phyloP scores from a whole-genome alignment of 345 rosid genomes.

The Rhizophora apiculata region DNA sequence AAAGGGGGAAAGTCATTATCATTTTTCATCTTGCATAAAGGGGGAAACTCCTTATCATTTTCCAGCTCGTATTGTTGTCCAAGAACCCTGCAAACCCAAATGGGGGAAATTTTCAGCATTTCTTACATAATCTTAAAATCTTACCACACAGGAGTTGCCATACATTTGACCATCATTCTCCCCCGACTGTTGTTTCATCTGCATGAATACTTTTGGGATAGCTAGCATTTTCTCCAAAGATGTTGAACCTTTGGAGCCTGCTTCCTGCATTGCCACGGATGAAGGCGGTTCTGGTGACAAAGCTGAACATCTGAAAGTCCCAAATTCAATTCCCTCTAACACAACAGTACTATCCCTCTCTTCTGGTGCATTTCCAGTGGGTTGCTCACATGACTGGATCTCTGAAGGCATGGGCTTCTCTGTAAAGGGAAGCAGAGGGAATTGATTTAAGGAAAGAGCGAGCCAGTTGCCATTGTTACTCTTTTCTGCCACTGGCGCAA shows the following conservation, averaged over 20 bases:
- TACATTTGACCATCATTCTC: slow-evolving; percentile 24
- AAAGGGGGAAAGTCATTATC: slow-evolving; percentile 26
- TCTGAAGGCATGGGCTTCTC: slow-evolving; percentile 23
- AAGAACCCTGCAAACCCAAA: slow-evolving; percentile 24
- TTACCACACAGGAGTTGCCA: slow-evolving; percentile 10
- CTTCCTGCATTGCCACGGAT: slow-evolving; percentile 12
- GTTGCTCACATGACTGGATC: slow-evolving; percentile 17
- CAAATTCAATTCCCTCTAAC: slow-evolving; percentile 15
- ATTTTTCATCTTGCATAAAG: slow-evolving; percentile 21
- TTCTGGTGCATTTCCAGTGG: slow-evolving; percentile 9
- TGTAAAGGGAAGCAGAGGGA: slow-evolving; percentile 40
- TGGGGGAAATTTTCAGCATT: neutral
- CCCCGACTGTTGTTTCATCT: slow-evolving; percentile 12
- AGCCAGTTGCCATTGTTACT: slow-evolving; percentile 3
- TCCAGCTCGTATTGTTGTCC: slow-evolving; percentile 20
- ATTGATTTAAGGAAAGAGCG: slow-evolving; percentile 37
- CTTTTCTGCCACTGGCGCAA: slow-evolving; percentile 5
- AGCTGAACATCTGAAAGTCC: slow-evolving; percentile 19
- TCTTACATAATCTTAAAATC: neutral
- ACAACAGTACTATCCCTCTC: slow-evolving; percentile 10
- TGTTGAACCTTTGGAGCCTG: slow-evolving; percentile 22
- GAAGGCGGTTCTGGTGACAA: slow-evolving; percentile 15
- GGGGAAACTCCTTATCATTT: slow-evolving; percentile 33
- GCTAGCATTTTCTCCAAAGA: slow-evolving; percentile 15
- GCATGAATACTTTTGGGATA: slow-evolving; percentile 3